Percentiles rank a stretch among this genome's conserved stretches.
These are phyloP conservation scores for Fusarium sp. DNA, from an alignment of 2,329 filamentous ascomycete genomes.

Conservation along the genomic window DNA sequence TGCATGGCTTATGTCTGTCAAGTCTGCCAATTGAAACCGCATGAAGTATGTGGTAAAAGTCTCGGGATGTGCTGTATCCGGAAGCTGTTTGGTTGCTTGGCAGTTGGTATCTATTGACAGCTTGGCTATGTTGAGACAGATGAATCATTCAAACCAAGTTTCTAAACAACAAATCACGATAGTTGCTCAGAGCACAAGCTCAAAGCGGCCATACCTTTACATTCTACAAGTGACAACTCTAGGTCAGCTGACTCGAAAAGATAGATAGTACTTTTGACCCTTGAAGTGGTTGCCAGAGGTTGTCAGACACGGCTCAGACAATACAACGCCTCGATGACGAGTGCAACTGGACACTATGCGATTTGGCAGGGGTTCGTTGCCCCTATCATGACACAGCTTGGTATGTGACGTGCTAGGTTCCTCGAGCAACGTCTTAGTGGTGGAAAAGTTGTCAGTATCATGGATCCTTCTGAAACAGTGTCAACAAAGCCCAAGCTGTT, in stretches of 20 bases:
- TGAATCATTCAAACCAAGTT: neutral
- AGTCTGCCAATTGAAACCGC: neutral
- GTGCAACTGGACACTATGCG: slow-evolving; percentile 21
- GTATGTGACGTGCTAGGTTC: slow-evolving; percentile 37
- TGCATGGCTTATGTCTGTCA: neutral
- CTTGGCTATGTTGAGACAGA: neutral
- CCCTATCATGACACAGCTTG: neutral
- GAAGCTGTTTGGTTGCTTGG: neutral
- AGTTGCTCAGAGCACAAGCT: neutral
- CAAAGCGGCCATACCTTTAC: neutral
- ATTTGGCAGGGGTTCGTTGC: neutral
- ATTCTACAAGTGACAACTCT: neutral
- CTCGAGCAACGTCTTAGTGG: slow-evolving; percentile 30
- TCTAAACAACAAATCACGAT: neutral
- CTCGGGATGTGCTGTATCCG: neutral
- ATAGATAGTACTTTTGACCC: neutral
- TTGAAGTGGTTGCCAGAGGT: slow-evolving; percentile 12
- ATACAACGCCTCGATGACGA: slow-evolving; percentile 28
- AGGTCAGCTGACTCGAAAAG: neutral
- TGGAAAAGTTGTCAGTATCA: neutral
- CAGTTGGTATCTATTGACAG: neutral
- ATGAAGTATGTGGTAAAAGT: neutral
- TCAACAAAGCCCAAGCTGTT: neutral
- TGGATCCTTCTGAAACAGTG: slow-evolving; percentile 11
- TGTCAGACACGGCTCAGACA: slow-evolving; percentile 17